Evolutionary conservation across 2,329 filamentous ascomycete species (phyloP), one percentile per base, ranked within the genome.

Genomic region (Colletotrichum tropicicola): DNA sequence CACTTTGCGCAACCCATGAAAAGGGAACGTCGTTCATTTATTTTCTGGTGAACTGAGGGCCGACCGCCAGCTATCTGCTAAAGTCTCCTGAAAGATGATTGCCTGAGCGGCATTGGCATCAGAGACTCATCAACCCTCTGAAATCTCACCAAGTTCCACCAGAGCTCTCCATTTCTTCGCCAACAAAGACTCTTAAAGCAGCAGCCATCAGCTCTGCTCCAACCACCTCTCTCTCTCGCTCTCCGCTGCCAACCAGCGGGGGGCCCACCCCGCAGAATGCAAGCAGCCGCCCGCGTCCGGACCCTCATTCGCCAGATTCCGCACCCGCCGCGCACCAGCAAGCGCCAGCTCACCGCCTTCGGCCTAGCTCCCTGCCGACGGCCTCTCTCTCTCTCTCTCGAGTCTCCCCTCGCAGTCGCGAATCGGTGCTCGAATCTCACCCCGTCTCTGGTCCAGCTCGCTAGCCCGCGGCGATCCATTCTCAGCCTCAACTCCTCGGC

Each of bases 291-390:
- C 58, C 17, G n/a, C 13, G 13, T 45, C 27, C 19, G n/a, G 9
- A 21, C 13, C 13, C 43, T 39, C 41, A 61, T 61, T 47, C 43
- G 58, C 51, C 51, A 55, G 30, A 28, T 17, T 54, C 57, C 47
- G 39, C 48, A n/a, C 15, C 35, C n/a, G 6, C 32, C n/a, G 30
- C 35, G 39, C 15, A 7, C 43, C 21, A 41, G 35, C 32, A 56
- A 56, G 23, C 30, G 58, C 58, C 49, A 55, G 43, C 30, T 41
- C 21, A 30, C 28, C 41, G 41, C 41, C 23, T 28, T 27, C 12
- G 49, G 49, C 35, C 41, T 41, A 54, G 48, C 58, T 28, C 23
- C 39, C 6, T 48, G n/a, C 25, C 37, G 10, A 13, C 27, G n/a
- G 23, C 28, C n/a, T 58, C 19, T 23, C 21, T 27, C 13, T 7